phyloP scores from a whole-genome alignment of 228 moss, liverwort and hornwort genomes.

The Sphagnum magellanicum region DNA sequence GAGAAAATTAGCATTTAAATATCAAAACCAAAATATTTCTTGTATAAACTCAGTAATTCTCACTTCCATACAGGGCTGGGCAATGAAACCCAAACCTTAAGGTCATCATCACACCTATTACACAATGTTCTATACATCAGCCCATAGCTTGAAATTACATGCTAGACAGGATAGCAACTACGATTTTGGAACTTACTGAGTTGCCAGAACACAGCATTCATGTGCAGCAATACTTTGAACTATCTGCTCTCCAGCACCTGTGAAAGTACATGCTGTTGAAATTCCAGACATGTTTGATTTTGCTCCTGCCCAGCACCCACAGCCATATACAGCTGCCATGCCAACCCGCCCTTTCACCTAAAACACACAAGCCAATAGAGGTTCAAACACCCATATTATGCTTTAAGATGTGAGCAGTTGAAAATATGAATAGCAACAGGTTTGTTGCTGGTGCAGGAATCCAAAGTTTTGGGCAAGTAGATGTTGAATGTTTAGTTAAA shows the following conservation, averaged over 20 bases:
- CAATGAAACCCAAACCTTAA: no score
- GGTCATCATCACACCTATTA: neutral
- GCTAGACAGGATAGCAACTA: no score
- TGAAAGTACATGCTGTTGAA: slow-evolving; percentile 75
- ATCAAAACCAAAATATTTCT: no score
- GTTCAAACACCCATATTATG: no score
- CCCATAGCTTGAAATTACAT: neutral
- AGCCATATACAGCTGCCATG: slow-evolving; percentile 90
- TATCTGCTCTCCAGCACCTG: slow-evolving; percentile 92
- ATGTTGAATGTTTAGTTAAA: neutral
- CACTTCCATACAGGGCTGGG: neutral
- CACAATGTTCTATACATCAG: neutral
- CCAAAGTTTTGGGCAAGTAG: no score
- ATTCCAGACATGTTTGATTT: slow-evolving; percentile 29
- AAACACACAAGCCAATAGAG: no score
- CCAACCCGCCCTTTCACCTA: slow-evolving; percentile 95
- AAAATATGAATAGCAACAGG: no score
- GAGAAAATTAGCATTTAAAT: no score
- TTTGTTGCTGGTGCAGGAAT: no score
- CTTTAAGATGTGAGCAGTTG: no score
- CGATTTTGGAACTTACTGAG: slow-evolving; percentile 31
- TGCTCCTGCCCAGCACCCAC: slow-evolving; percentile 92
- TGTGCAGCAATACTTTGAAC: slow-evolving; percentile 88
- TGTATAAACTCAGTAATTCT: neutral
- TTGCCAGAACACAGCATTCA: slow-evolving; percentile 61